Base-by-base conservation (phyloP, 2,329 filamentous ascomycete species). In the Penicillium hesseltinei region DNA sequence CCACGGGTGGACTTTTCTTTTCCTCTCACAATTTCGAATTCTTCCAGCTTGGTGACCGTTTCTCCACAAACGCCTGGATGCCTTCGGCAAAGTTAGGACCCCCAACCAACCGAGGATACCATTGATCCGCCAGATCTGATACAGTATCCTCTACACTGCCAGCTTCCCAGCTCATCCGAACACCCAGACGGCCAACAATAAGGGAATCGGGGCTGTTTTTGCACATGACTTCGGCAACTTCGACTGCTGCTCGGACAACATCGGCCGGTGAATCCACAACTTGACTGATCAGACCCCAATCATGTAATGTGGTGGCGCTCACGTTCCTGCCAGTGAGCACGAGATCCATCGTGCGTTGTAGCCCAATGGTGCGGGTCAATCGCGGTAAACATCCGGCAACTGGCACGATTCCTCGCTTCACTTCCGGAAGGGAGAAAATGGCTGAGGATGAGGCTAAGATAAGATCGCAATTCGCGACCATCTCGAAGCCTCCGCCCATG, bases 401-500 rank as follows among this genome's bases (percentile, higher is more conserved):
- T 29, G 89, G 86, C 4, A 88, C 84, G 8, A 91, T 88, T 7
- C 89, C 89, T 52, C 86, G 81, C 60, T 82, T 84, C 2, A 88
- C 87, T 73, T 92, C 90, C 0, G 90, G 89, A 7, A 92, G 78
- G 1, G 81, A 84, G 68, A 93, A 92, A 27, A 74, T 76, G 0
- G 88, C 88, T 13, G 71, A 67, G 3, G 75, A 69, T 2, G 80
- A 76, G 4, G 72, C 72, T 46, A 68, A 62, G 51, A 91, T 81
- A 56, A 93, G 76, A 76, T 94, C 90, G 61, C 82, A 84, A 73
- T 91, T 91, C 48, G 88, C 77, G 13, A 85, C 81, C 76, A 92
- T 90, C 77, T 93, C 90, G 73, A 89, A 87, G 2, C 89, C 90
- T 52, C 89, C 90, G 36, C 90, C 90, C 45, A 90, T 81, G 57